Conservation (phyloP, 1,139 yeast genomes). For the Blastobotrys indianensis region DNA sequence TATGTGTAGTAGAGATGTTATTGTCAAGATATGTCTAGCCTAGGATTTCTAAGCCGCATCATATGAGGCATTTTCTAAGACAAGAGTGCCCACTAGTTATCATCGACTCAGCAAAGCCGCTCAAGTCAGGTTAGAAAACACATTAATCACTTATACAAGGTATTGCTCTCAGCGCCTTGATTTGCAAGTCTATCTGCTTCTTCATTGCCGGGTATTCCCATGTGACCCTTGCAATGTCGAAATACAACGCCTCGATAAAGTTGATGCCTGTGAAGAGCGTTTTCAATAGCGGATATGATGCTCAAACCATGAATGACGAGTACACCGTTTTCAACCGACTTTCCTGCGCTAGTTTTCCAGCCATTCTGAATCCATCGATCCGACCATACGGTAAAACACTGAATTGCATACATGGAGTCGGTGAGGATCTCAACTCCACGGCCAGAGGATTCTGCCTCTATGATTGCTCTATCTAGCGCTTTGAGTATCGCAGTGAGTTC, state of each 20-base stretch:
- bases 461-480: conserved; percentile 39
- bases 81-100: too few relatives aligned
- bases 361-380: conserved; percentile 48
- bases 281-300: conserved; percentile 18
- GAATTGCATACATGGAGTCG: conserved; percentile 54
- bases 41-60: too few relatives aligned
- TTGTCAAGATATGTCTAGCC: too few relatives aligned
- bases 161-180: conserved; percentile 7
- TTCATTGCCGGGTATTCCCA: conserved; percentile 65
- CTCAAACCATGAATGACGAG: conserved; percentile 17
- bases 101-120: too few relatives aligned
- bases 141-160: too few relatives aligned
- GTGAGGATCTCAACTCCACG: conserved; percentile 33
- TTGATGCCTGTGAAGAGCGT: conserved; percentile 29
- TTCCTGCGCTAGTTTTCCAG: conserved; percentile 34
- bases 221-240: conserved; percentile 68
- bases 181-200: conserved; percentile 68
- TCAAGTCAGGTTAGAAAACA: too few relatives aligned
- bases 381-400: conserved; percentile 48
- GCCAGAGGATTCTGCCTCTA: conserved; percentile 14
- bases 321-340: conserved; percentile 8
- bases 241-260: conserved; percentile 36
- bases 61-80: too few relatives aligned
- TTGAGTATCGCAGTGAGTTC: conserved; percentile 62
- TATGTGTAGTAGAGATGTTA: too few relatives aligned